Evolutionary conservation across 495 filamentous ascomycete species (phyloP).

Genomic region (Xylaria grammica): DNA sequence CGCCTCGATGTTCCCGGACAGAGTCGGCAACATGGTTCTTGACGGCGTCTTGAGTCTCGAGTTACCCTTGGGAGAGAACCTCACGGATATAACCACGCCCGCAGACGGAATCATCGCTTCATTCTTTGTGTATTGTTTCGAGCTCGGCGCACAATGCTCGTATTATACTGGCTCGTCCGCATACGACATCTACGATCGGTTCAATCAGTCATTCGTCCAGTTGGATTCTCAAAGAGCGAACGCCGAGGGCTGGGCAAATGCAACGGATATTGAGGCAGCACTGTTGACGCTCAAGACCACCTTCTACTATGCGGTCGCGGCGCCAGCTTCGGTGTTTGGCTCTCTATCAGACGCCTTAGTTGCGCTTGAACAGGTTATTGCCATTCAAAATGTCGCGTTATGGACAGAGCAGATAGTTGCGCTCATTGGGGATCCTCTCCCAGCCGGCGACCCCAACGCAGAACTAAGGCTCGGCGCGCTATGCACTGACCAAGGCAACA

Average conservation of each 20-base stretch:
- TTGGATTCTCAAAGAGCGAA: not conserved
- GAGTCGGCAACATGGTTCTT: slow-evolving; percentile 36
- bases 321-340: not conserved
- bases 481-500: slow-evolving; percentile 10
- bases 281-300: slow-evolving; percentile 8
- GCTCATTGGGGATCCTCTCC: slow-evolving; percentile 8
- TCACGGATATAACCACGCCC: slow-evolving; percentile 29
- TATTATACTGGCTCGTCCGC: not conserved
- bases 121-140: slow-evolving; percentile 41
- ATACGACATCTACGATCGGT: slow-evolving; percentile 5
- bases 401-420: slow-evolving; percentile 6
- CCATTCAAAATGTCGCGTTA: slow-evolving; percentile 3
- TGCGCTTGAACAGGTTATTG: slow-evolving; percentile 10
- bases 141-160: slow-evolving; percentile 20
- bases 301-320: slow-evolving; percentile 1
- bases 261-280: slow-evolving; percentile 13
- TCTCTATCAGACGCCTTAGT: slow-evolving; percentile 9
- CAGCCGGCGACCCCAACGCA: not conserved
- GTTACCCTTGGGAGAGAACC: slow-evolving; percentile 31
- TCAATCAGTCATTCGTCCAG: slow-evolving; percentile 7
- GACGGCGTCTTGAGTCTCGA: slow-evolving; percentile 34
- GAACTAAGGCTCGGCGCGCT: slow-evolving; percentile 1
- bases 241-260: slow-evolving; percentile 5
- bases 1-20: slow-evolving; percentile 39
- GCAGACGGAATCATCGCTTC: slow-evolving; percentile 36